Evolutionary conservation across 148 eudicot genomes (phyloP), one percentile per base, ranked within the genome.

Genomic region (Nepenthes gracilis): DNA sequence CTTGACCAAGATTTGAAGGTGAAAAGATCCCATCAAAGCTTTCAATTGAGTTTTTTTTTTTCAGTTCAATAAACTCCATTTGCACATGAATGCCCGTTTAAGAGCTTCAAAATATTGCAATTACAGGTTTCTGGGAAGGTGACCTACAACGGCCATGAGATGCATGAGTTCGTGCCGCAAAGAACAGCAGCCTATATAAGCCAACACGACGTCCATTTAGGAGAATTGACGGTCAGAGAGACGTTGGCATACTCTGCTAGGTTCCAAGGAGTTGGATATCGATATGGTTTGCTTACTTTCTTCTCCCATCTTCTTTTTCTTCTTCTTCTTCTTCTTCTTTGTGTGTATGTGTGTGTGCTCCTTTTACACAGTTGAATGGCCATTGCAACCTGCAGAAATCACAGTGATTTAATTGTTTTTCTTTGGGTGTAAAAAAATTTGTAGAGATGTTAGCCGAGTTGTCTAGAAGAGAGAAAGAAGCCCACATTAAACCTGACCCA

Each of bases 391-490:
- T 23, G 23, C 0, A 0, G 23, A 23, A 23, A 23, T 23, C 23
- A 23, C 23, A 23, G 23, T 23, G 23, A 23, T 23, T 23, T 23
- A 23, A 0, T 23, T 23, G 23, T 23, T 63, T 23, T 9, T 5
- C n/a, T 51, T 13, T 15, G 23, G 6, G 5, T 62, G 38, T 6
- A 50, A 48, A 49, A n/a, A 53, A 34, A 23, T 23, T 36, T 45
- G 35, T 51, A 73, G 76, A 73, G 9, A 64, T 67, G 80, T 66
- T 80, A 33, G 71, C 64, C 14, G 80, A 80, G 62, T 67, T 80
- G 52, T 62, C 73, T 33, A 80, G 78, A 72, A 76, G 75, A 68
- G 84, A 80, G 61, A 80, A 80, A 56, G 71, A 63, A 33, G 78
- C 76, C 4, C 63, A 67, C 15, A 70, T 80, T 36, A 67, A 63